Evolutionary conservation across 345 rosid species (phyloP).

Genomic region (Passiflora organensis): DNA sequence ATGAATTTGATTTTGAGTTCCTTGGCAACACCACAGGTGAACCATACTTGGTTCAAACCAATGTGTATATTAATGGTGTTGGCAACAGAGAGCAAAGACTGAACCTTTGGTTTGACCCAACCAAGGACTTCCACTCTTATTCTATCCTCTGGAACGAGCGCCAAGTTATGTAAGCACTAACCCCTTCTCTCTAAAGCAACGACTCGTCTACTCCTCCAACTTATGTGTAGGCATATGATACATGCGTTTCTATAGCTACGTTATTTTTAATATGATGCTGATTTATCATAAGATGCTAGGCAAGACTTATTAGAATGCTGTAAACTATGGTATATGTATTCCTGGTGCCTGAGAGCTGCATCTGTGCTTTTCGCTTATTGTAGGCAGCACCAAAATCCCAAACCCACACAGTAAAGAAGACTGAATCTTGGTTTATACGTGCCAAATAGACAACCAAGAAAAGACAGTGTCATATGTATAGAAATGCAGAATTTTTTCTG

Average conservation of each 20-base stretch:
- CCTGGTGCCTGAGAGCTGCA: no score
- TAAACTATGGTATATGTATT: no score
- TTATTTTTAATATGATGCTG: no score
- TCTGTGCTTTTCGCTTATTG: no score
- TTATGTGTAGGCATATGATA: background rate
- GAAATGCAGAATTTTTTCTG: no score
- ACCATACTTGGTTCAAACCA: constrained; percentile 17
- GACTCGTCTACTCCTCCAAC: background rate
- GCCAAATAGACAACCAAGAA: no score
- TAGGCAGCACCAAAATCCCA: no score
- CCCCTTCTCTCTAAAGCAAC: background rate
- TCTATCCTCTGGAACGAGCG: constrained; percentile 8
- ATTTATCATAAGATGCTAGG: no score
- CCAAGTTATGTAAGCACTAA: constrained; percentile 12
- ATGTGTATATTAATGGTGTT: constrained; percentile 11
- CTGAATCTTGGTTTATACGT: no score
- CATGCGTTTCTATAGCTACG: background rate
- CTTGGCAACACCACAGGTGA: constrained; percentile 16
- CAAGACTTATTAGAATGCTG: no score
- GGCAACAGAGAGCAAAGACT: constrained; percentile 18
- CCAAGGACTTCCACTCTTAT: constrained; percentile 22
- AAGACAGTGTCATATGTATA: no score
- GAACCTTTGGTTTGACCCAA: constrained; percentile 25
- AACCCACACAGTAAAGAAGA: no score
- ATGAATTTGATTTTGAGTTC: constrained; percentile 26